These are phyloP conservation scores for Linanthus parryae DNA, from an alignment of 148 eudicot genomes.

Conservation along the genomic window DNA sequence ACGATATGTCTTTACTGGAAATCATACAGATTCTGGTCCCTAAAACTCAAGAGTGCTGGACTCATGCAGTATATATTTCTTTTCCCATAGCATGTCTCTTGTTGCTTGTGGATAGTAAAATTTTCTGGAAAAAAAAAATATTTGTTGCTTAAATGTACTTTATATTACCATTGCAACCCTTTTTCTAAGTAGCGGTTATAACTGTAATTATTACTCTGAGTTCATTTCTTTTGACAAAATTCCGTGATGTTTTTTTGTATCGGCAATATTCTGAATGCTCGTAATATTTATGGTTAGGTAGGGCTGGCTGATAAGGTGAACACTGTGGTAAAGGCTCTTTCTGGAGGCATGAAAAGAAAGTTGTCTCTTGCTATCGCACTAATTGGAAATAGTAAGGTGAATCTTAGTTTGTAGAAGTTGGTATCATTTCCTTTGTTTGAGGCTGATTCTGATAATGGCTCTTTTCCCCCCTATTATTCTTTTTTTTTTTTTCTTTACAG, in stretches of 20 bases:
- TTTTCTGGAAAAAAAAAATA: no score
- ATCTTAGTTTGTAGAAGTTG: constrained; percentile 3
- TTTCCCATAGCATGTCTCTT: no score
- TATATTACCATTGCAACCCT: no score
- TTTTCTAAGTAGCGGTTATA: no score
- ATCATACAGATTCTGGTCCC: no score
- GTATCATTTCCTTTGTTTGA: constrained; percentile 3
- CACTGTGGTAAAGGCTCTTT: constrained; percentile 71
- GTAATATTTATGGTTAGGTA: constrained; percentile 48
- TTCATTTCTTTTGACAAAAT: background rate
- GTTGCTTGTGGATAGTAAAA: no score
- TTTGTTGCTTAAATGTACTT: no score
- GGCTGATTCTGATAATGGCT: background rate
- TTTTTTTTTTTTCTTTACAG: constrained; percentile 28
- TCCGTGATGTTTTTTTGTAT: background rate
- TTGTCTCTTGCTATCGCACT: constrained; percentile 92
- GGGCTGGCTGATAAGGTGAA: constrained; percentile 91
- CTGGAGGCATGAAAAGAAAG: constrained; percentile 99
- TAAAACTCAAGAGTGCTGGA: no score
- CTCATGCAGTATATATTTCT: no score
- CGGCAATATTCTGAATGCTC: no score
- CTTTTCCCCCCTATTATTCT: constrained; percentile 5
- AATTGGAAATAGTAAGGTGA: constrained; percentile 92
- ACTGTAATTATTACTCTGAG: no score
- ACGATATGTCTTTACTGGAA: no score